phyloP scores from a whole-genome alignment of 805 yeast species.

The Metschnikowia similis region DNA sequence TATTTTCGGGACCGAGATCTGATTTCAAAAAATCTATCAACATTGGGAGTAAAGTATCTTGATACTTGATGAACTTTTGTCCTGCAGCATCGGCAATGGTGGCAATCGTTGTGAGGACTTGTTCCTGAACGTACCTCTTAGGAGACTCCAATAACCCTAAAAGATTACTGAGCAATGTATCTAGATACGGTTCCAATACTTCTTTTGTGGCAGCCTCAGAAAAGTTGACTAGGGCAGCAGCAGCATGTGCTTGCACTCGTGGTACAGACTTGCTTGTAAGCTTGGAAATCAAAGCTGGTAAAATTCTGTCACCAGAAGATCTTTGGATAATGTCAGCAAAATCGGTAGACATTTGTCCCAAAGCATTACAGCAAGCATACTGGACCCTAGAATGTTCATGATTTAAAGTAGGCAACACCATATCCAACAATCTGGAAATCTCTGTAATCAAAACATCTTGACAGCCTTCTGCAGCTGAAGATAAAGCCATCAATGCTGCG shows the following conservation, averaged over 20 bases:
- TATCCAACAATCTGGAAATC: conserved; percentile 73
- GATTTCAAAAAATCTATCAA: conserved; percentile 72
- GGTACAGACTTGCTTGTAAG: conserved; percentile 71
- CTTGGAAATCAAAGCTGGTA: conserved; percentile 85
- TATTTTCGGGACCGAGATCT: conserved; percentile 73
- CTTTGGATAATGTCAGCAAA: conserved; percentile 86
- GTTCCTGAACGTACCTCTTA: conserved; percentile 93
- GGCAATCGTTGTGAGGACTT: conserved; percentile 93
- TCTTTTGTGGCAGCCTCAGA: conserved; percentile 88
- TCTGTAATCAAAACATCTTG: conserved; percentile 80
- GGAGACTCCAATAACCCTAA: conserved; percentile 77
- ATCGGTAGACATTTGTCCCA: conserved; percentile 96
- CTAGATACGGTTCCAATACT: conserved; percentile 87
- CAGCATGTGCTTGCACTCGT: conserved; percentile 96
- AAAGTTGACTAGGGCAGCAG: conserved; percentile 96
- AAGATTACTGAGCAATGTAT: conserved; percentile 68
- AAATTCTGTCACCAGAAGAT: conserved; percentile 68
- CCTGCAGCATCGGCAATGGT: conserved; percentile 97
- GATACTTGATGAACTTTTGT: conserved; percentile 80
- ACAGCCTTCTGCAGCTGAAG: conserved; percentile 97
- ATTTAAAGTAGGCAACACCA: conserved; percentile 78
- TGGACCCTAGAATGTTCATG: conserved; percentile 94
- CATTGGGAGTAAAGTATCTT: conserved; percentile 91
- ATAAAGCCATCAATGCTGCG: conserved; percentile 94
- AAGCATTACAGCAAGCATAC: conserved; percentile 93